Conservation (phyloP, 192 early-diverging fungal genomes). For the Linderina pennispora region DNA sequence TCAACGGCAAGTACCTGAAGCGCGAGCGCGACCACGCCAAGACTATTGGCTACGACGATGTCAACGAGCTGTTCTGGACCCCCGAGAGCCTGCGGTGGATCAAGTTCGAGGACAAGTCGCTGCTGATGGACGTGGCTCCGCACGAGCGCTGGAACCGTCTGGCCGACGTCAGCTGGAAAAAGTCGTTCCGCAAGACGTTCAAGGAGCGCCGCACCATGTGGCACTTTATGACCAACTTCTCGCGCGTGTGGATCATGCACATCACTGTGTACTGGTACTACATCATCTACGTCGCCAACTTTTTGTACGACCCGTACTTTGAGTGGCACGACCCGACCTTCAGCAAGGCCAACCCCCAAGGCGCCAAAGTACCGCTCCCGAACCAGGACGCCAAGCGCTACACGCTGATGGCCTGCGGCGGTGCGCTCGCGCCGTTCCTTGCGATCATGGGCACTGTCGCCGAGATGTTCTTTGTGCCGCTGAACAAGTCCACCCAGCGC, state of each 20-base stretch:
- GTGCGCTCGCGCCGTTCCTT: slow-evolving; percentile 62
- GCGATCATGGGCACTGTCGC: slow-evolving; percentile 59
- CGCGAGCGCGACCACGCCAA: slow-evolving; percentile 70
- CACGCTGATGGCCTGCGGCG: slow-evolving; percentile 65
- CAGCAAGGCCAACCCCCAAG: slow-evolving; percentile 29
- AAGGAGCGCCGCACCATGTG: slow-evolving; percentile 78
- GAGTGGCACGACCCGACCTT: slow-evolving; percentile 43
- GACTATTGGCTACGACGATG: slow-evolving; percentile 76
- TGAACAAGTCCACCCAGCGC: slow-evolving; percentile 54
- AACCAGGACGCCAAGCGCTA: slow-evolving; percentile 46
- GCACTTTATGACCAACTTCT: slow-evolving; percentile 78
- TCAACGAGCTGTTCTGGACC: slow-evolving; percentile 82
- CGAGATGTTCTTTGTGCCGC: slow-evolving; percentile 66
- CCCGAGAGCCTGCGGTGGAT: slow-evolving; percentile 57
- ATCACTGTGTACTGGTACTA: slow-evolving; percentile 74
- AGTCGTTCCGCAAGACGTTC: slow-evolving; percentile 74
- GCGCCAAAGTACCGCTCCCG: slow-evolving; percentile 20
- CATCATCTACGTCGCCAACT: slow-evolving; percentile 63
- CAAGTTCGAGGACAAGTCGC: slow-evolving; percentile 50
- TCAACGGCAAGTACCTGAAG: slow-evolving; percentile 64
- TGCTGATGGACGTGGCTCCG: slow-evolving; percentile 55
- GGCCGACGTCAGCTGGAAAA: slow-evolving; percentile 60
- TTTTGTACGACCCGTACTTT: slow-evolving; percentile 56
- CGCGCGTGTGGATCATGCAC: slow-evolving; percentile 83
- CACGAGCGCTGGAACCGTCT: slow-evolving; percentile 59